phyloP scores from a whole-genome alignment of 805 yeast genomes.

The Sungouiozyma intestinalis region DNA sequence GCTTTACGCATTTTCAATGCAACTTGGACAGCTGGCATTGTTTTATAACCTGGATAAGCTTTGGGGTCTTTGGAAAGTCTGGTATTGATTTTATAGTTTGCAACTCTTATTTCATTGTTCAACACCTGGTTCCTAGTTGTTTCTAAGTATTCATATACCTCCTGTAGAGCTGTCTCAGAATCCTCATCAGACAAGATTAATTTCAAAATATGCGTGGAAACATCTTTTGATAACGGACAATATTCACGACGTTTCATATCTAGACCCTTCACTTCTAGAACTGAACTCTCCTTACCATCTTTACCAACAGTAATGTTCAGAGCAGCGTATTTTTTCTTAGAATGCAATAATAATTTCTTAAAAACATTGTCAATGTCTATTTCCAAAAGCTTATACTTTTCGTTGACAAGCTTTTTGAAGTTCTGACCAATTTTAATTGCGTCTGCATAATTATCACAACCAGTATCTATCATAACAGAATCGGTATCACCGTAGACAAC shows the following conservation, averaged over 20 bases:
- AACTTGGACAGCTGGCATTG: slow-evolving; percentile 83
- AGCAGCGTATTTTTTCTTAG: slow-evolving; percentile 98
- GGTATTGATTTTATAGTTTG: slow-evolving; percentile 73
- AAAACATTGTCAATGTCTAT: slow-evolving; percentile 93
- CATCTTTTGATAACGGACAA: slow-evolving; percentile 85
- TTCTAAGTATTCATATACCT: slow-evolving; percentile 63
- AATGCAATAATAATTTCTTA: slow-evolving; percentile 70
- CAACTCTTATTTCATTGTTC: slow-evolving; percentile 49
- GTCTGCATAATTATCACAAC: slow-evolving; percentile 53
- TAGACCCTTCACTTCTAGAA: slow-evolving; percentile 85
- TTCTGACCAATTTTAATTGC: slow-evolving; percentile 77
- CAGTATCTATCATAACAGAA: slow-evolving; percentile 96
- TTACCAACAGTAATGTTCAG: slow-evolving; percentile 46
- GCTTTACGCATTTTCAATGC: slow-evolving; percentile 71
- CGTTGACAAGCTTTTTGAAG: slow-evolving; percentile 79
- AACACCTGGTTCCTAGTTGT: slow-evolving; percentile 47
- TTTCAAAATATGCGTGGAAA: slow-evolving; percentile 64
- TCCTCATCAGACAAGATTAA: slow-evolving; percentile 63
- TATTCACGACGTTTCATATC: slow-evolving; percentile 97
- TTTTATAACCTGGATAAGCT: slow-evolving; percentile 70
- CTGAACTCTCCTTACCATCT: slow-evolving; percentile 45
- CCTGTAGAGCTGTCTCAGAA: slow-evolving; percentile 63
- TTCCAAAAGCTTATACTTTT: slow-evolving; percentile 75
- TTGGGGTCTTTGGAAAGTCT: slow-evolving; percentile 80
- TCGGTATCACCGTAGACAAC: slow-evolving; percentile 98